These are phyloP conservation scores for Juglanconis juglandina DNA, from an alignment of 2,329 filamentous ascomycete genomes.

Conservation along the genomic window DNA sequence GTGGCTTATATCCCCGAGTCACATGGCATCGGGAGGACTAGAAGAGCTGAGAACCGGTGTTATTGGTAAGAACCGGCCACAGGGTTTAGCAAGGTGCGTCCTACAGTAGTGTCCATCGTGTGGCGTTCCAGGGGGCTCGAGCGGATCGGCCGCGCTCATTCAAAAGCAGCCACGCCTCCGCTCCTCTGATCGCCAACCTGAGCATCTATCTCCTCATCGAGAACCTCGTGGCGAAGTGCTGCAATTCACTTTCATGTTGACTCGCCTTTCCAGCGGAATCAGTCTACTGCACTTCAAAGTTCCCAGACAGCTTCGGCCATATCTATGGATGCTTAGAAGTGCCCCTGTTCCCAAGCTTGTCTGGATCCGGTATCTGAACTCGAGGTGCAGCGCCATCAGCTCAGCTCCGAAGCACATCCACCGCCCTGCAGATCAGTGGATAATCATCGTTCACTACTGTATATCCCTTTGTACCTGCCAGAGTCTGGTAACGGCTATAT, in stretches of 20 bases:
- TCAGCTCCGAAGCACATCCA: no score
- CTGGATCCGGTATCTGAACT: conserved; percentile 13
- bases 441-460: not conserved
- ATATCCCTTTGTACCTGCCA: not conserved
- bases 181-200: not conserved
- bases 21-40: no score
- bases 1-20: no score
- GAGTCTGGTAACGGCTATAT: no score
- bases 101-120: no score
- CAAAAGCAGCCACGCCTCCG: not conserved
- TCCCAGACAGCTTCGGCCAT: no score
- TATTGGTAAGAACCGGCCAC: not conserved
- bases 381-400: conserved; percentile 5
- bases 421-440: not conserved
- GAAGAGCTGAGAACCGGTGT: not conserved
- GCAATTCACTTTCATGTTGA: not conserved
- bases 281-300: no score
- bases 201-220: not conserved
- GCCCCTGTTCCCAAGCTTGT: conserved; percentile 10
- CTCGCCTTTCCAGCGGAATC: no score
- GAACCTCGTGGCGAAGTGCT: not conserved
- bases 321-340: not conserved
- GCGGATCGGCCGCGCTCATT: not conserved
- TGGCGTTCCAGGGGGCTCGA: no score
- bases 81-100: not conserved